phyloP scores from a whole-genome alignment of 306 rosid genomes.

The Begonia peltatifolia region DNA sequence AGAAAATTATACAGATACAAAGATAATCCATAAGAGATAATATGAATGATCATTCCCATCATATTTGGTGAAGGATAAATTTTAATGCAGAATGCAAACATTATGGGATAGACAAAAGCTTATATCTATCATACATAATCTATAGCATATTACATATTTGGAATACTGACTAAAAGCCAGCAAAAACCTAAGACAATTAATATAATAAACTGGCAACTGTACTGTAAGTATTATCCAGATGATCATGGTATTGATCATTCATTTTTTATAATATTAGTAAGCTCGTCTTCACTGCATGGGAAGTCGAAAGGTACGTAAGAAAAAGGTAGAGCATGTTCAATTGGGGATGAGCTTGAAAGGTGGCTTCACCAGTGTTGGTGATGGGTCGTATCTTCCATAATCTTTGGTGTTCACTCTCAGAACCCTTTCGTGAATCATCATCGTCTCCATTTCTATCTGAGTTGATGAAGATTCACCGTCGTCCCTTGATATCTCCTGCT shows the following conservation, averaged over 20 bases:
- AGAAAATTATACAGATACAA: too few species aligned
- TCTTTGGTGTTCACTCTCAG: slow-evolving; percentile 60
- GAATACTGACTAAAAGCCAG: background rate
- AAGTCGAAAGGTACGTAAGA: too few species aligned
- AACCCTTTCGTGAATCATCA: slow-evolving; percentile 63
- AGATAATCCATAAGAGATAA: too few species aligned
- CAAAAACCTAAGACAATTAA: slow-evolving; percentile 6
- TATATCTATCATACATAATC: too few species aligned
- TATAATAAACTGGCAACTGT: background rate
- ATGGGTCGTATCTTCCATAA: slow-evolving; percentile 82
- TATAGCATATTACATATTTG: too few species aligned
- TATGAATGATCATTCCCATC: too few species aligned
- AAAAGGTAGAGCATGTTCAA: slow-evolving; percentile 11
- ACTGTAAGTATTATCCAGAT: background rate
- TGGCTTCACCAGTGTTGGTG: slow-evolving; percentile 81
- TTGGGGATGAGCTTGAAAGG: slow-evolving; percentile 95
- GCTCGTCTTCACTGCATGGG: too few species aligned
- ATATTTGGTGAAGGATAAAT: too few species aligned
- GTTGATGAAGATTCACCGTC: too few species aligned
- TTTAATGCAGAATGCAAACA: too few species aligned
- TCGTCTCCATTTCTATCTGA: slow-evolving; percentile 19
- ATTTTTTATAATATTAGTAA: too few species aligned
- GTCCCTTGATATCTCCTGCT: slow-evolving; percentile 2
- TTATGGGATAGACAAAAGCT: too few species aligned
- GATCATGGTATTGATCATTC: background rate